These are phyloP conservation scores for Fusarium neocosmosporiellum DNA, from an alignment of 2,329 filamentous ascomycete species.

Conservation along the genomic window DNA sequence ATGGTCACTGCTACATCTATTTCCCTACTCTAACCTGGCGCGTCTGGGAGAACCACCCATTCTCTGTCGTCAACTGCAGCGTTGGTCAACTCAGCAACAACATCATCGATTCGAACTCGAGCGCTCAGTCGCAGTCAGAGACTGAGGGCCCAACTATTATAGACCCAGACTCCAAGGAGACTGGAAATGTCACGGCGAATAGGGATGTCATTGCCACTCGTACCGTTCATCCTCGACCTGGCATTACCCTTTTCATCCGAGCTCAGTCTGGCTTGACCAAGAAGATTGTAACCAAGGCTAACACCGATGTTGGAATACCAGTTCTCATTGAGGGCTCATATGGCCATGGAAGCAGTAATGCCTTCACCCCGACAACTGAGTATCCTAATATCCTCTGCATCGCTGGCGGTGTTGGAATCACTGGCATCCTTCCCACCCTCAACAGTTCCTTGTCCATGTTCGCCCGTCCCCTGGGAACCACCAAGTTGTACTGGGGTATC, in stretches of 20 bases:
- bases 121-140: slow-evolving; percentile 16
- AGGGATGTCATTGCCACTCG: neutral
- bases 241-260: slow-evolving; percentile 45
- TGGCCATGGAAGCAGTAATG: slow-evolving; percentile 36
- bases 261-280: slow-evolving; percentile 41
- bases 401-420: slow-evolving; percentile 48
- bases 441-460: slow-evolving; percentile 33
- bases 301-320: slow-evolving; percentile 28
- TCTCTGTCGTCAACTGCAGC: slow-evolving; percentile 43
- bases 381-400: slow-evolving; percentile 45
- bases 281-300: slow-evolving; percentile 25
- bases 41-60: slow-evolving; percentile 49
- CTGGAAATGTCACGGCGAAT: neutral
- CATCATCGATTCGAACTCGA: neutral
- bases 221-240: slow-evolving; percentile 7
- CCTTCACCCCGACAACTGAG: slow-evolving; percentile 29
- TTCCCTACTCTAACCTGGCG: slow-evolving; percentile 47
- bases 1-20: slow-evolving; percentile 47
- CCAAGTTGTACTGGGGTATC: slow-evolving; percentile 47
- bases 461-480: slow-evolving; percentile 31
- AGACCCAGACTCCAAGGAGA: slow-evolving; percentile 20
- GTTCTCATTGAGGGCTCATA: slow-evolving; percentile 47
- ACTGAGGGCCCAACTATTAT: neutral
- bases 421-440: slow-evolving; percentile 43
- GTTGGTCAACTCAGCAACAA: neutral